These are phyloP conservation scores for Escovopsis sp. DNA, from an alignment of 2,329 filamentous ascomycete genomes.

Conservation along the genomic window DNA sequence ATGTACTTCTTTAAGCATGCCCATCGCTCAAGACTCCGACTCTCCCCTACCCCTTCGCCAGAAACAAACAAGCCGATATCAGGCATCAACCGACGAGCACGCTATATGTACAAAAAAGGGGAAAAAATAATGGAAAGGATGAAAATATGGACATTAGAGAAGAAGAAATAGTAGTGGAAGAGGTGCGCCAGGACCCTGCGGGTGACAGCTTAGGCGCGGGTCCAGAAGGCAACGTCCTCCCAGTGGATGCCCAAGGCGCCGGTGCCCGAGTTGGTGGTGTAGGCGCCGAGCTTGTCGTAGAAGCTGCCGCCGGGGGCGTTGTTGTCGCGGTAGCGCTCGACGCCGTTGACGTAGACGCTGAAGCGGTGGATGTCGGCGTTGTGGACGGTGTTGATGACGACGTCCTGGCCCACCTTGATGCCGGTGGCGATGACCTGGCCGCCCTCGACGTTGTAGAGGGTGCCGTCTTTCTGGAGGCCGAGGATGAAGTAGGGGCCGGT, in stretches of 20 bases:
- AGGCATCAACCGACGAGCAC: too few relatives aligned
- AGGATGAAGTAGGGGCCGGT: constrained; percentile 10
- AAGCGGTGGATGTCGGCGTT: constrained; percentile 7
- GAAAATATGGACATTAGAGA: too few relatives aligned
- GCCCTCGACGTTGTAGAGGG: constrained; percentile 11
- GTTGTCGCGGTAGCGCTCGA: constrained; percentile 8
- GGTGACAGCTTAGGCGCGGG: not conserved
- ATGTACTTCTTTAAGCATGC: too few relatives aligned
- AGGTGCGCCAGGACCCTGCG: too few relatives aligned
- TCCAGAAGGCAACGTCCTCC: constrained; percentile 10
- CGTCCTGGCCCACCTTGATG: constrained; percentile 7
- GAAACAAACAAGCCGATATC: too few relatives aligned
- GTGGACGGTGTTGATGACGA: constrained; percentile 14
- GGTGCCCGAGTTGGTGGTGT: constrained; percentile 10
- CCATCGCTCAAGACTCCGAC: too few relatives aligned
- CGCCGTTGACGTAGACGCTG: constrained; percentile 13
- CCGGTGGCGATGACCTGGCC: constrained; percentile 8
- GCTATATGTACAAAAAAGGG: too few relatives aligned
- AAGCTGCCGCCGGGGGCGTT: constrained; percentile 11
- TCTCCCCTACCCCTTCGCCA: too few relatives aligned
- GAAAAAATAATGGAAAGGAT: too few relatives aligned
- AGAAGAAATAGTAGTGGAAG: too few relatives aligned
- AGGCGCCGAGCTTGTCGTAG: constrained; percentile 14
- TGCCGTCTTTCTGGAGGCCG: constrained; percentile 7
- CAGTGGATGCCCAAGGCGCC: constrained; percentile 10